A percentile compares a stretch with the other conserved stretches of the same genome.
These are phyloP conservation scores for Fraxinus velutina DNA, from an alignment of 305 asterid genomes.

Conservation along the genomic window DNA sequence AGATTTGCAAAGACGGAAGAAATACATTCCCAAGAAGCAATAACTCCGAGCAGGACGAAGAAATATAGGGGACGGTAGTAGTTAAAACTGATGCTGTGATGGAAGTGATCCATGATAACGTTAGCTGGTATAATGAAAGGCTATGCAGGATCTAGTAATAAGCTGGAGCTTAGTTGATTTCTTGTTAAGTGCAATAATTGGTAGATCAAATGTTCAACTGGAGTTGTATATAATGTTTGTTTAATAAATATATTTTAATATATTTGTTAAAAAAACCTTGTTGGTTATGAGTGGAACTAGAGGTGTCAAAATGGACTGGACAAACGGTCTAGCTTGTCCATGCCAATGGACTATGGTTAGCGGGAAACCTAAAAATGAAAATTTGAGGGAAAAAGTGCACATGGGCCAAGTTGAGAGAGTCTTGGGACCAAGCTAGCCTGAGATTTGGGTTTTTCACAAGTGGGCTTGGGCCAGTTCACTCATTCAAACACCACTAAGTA, in stretches of 20 bases:
- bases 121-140: slow-evolving; percentile 15
- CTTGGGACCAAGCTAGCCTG: not conserved
- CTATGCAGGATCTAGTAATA: slow-evolving; percentile 29
- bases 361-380: not conserved
- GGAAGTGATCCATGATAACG: slow-evolving; percentile 1
- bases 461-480: not conserved
- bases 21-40: slow-evolving; percentile 40
- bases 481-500: not conserved
- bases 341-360: not conserved
- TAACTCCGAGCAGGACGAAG: slow-evolving; percentile 20
- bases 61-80: slow-evolving; percentile 16
- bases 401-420: not conserved
- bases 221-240: slow-evolving; percentile 33
- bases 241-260: not conserved
- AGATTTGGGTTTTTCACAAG: not conserved
- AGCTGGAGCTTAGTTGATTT: slow-evolving; percentile 29
- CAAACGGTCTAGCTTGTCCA: not conserved
- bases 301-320: not conserved
- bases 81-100: slow-evolving; percentile 13
- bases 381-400: not conserved
- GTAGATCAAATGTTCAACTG: slow-evolving; percentile 22
- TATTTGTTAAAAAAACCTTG: not conserved
- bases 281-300: not conserved
- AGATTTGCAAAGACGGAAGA: slow-evolving; percentile 84
- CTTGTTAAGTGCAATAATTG: slow-evolving; percentile 23